Conservation (phyloP, 129 eudicot species). For the Pulicaria dysenterica region DNA sequence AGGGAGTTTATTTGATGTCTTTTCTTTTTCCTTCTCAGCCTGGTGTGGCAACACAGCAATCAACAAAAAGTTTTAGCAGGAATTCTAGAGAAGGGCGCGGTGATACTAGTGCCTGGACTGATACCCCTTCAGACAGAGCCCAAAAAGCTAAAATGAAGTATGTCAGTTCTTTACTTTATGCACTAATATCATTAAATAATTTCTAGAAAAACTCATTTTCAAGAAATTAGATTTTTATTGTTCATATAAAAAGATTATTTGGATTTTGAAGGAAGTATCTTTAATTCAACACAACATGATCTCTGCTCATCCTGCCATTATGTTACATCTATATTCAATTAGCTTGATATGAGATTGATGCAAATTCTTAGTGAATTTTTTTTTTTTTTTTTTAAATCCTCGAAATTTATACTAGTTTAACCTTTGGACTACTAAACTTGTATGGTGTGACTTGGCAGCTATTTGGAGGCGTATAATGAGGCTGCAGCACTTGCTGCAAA, state of each 20-base stretch:
- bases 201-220: not conserved
- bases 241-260: no score
- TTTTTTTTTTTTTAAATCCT: not conserved
- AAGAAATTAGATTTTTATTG: not conserved
- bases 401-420: not conserved
- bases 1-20: not conserved
- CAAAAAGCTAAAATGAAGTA: conserved; percentile 96
- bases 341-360: not conserved
- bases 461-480: conserved; percentile 88
- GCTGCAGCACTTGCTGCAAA: conserved; percentile 86
- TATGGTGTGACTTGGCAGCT: conserved; percentile 47
- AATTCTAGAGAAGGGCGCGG: conserved; percentile 92
- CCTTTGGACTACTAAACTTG: not conserved
- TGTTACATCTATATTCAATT: not conserved
- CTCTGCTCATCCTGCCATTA: not conserved
- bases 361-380: not conserved
- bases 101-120: conserved; percentile 98
- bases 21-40: conserved; percentile 46
- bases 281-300: no score
- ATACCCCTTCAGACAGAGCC: conserved; percentile 87
- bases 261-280: no score
- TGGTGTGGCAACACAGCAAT: conserved; percentile 75
- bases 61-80: conserved; percentile 68
- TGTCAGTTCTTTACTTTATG: conserved; percentile 8
- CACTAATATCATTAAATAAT: conserved; percentile 1